Conservation (phyloP, 1,139 yeast genomes). For the Candida tetrigidarum region DNA sequence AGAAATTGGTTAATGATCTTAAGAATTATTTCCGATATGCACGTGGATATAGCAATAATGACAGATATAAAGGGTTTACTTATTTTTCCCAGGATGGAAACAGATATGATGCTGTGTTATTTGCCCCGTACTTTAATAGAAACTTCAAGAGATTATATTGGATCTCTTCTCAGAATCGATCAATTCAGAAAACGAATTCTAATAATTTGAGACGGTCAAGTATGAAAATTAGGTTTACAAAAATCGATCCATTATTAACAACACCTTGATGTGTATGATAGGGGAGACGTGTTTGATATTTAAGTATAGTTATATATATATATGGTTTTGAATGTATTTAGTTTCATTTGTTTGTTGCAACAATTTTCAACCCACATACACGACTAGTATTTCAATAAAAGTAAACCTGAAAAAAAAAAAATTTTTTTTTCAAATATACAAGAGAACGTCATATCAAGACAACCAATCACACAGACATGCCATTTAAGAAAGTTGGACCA, state of each 20-base stretch:
- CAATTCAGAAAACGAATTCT: neutral
- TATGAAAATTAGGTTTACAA: neutral
- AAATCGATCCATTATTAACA: neutral
- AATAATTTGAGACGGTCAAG: neutral
- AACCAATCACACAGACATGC: conserved; percentile 21
- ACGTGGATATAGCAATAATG: neutral
- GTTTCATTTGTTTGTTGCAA: no score
- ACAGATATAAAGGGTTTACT: neutral
- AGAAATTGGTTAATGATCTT: conserved; percentile 28
- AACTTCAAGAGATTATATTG: conserved; percentile 40
- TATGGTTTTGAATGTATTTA: neutral
- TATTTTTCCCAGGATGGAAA: neutral
- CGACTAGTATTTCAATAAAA: neutral
- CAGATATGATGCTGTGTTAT: conserved; percentile 30
- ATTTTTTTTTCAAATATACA: neutral
- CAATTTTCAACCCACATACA: no score
- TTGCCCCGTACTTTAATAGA: conserved; percentile 30
- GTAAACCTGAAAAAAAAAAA: neutral
- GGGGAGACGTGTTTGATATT: no score
- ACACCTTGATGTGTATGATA: no score
- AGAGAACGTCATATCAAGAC: neutral
- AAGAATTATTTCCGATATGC: neutral
- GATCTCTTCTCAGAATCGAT: conserved; percentile 17
- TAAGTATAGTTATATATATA: neutral
- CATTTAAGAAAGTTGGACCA: conserved; percentile 32